Conservation (phyloP, 805 yeast species). For the Cyberlindnera maclurae region DNA sequence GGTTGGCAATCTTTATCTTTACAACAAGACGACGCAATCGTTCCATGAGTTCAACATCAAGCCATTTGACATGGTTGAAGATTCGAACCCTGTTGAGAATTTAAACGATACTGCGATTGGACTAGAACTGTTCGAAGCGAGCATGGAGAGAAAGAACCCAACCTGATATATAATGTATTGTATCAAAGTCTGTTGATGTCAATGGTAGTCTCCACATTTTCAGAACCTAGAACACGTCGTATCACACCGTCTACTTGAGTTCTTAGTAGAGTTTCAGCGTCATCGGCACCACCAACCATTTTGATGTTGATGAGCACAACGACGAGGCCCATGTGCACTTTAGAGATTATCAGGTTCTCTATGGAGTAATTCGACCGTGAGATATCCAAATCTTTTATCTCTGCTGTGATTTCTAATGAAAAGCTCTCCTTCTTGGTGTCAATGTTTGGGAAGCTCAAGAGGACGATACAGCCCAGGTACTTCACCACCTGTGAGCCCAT, state of each 20-base stretch:
- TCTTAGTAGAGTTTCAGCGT: conserved; percentile 55
- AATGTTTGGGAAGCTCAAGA: conserved; percentile 46
- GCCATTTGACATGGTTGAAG: conserved; percentile 54
- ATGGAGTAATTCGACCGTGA: conserved; percentile 46
- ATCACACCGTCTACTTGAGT: conserved; percentile 40
- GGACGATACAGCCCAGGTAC: conserved; percentile 43
- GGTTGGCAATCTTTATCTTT: conserved; percentile 20
- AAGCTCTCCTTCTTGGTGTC: conserved; percentile 32
- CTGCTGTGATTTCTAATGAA: conserved; percentile 34
- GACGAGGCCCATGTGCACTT: conserved; percentile 54
- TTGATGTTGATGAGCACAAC: conserved; percentile 47
- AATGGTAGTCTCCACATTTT: conserved; percentile 34
- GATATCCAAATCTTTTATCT: conserved; percentile 40
- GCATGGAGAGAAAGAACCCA: conserved; percentile 41
- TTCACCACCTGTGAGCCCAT: conserved; percentile 48
- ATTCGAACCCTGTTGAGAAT: conserved; percentile 39
- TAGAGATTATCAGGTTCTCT: conserved; percentile 43
- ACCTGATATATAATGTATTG: conserved; percentile 1
- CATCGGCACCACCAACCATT: conserved; percentile 67
- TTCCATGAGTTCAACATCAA: conserved; percentile 34
- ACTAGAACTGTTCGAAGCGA: conserved; percentile 46
- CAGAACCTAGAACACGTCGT: conserved; percentile 22
- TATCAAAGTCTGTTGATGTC: conserved; percentile 30
- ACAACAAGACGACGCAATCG: conserved; percentile 21
- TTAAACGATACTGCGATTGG: conserved; percentile 49